Base-by-base conservation (phyloP, 2,329 filamentous ascomycete genomes). In the Cladosporium cucumerinum region DNA sequence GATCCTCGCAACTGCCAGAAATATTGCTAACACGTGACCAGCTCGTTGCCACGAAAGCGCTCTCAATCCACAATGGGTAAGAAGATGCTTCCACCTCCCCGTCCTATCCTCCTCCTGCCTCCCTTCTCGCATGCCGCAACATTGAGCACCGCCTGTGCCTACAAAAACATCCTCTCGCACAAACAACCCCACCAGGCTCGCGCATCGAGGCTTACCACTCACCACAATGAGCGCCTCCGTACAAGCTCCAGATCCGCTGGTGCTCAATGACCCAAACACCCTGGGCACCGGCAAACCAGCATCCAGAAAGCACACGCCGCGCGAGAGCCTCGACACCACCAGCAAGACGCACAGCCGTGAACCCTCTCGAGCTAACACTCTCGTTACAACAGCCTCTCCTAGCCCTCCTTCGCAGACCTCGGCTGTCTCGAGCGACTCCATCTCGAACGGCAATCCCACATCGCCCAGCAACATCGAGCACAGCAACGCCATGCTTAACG, bases 401-500 rank as follows among this genome's bases (percentile, higher is more conserved):
- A 55, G 48, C 49, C 60, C 60, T 3, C 79, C 80, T 57, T 76
- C 77, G 70, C 78, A 80, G 73, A 79, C 79, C 66, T 82, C 81
- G 43, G 80, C 81, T 66, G 76, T 78, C 65, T 80, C 80, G 28
- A 69, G 67, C 60, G 72, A 76, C 66, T 72, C 76, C 46, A 57
- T 78, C 54, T 76, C 80, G 67, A 82, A 82, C 72, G 84, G 83
- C 76, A 84, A 83, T 74, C 78, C 80, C 61, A 76, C 82, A 34
- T 83, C 84, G 69, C 85, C 84, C 65, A 55, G 25, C 60, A 81
- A 82, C 72, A 83, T 85, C 70, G 84, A 87, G 72, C 82, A 83
- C 74, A 85, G 82, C 77, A 86, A 84, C 75, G 80, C 82, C 52
- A 83, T 86, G 81, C 73, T 77, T 67, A 81, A 80, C 71, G 82